Base-by-base conservation (phyloP, 2,329 filamentous ascomycete species). In the Rhynchosporium graminicola region DNA sequence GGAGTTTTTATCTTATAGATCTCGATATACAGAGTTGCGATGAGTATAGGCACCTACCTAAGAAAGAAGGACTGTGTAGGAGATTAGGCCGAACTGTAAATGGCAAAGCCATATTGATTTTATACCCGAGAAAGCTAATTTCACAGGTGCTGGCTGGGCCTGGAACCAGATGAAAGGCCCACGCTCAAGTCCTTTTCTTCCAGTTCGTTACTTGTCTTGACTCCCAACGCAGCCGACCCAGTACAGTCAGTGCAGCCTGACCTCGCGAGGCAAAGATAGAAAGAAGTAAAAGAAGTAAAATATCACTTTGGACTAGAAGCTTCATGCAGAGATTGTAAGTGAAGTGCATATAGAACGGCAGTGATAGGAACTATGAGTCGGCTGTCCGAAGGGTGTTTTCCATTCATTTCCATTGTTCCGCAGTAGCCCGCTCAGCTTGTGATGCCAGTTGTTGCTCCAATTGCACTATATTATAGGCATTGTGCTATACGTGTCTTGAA, bases 201-300 rank as follows among this genome's bases (percentile, higher is more conserved):
- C 20, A 20, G 1, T 20, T 20, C 1, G 20, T 20, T 42, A 33
- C 38, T 20, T 42, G 51, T 52, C 50, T 52, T 38, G 13, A 52
- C 51, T 20, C 51, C 51, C 51, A 40, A 54, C 51, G 36, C 36
- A 54, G 51, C 51, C 51, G 28, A 33, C 20, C 33, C 51, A 42
- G 51, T 36, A 5, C 33, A 36, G 33, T 36, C 33, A 36, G 33
- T 36, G 1, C 33, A 36, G 33, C 33, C 33, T 36, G 33, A 36
- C 33, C 5, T 6, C 1, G 33, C 33, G 9, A 36, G 33, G 33
- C 5, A 6, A 5, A 36, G 33, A 36, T 10, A 36, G 33, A 36
- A 5, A 36, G 33, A 10, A 10, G 33, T 10, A 5, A 36, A 36
- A 36, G 9, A 36, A 10, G 2, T 36, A 36, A 36, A 5, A 36